Base-by-base conservation (phyloP, 129 eudicot species). In the Flaveria linearis region DNA sequence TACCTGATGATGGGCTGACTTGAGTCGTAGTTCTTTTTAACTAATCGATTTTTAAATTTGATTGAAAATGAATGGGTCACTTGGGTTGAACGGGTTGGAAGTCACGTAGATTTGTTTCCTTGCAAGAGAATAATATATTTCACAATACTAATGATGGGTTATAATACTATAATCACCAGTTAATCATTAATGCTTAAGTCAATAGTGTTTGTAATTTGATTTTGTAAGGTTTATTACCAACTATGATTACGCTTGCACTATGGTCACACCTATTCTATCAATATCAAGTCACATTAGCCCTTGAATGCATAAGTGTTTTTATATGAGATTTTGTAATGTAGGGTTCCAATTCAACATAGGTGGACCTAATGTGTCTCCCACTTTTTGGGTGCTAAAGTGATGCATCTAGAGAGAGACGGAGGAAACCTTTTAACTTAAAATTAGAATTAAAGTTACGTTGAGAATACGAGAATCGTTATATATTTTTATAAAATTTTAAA, bases 331-430 rank as follows among this genome's bases (percentile, higher is more conserved):
- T 71, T 49, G 67, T 62, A 78, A 76, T 85, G 84, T 83, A 58
- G 87, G 85, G 76, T 77, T 74, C 73, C 63, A 68, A 78, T 80
- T 65, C 42, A 78, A 51, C 86, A 85, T 39, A 12, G 76, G 78
- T 81, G 84, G 87, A 69, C 89, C 82, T 62, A 68, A 47, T 76
- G 51, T 85, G 89, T 76, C 77, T 72, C 86, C 92, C 93, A 85
- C 89, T 85, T 74, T 45, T 71, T 36, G 74, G 50, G 57, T 72
- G 81, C 83, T 80, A 53, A 72, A 86, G 73, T 80, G 67, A 77
- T 41, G 18, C 56, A 72, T 68, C 0, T 43, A 70, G 46, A 63
- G 47, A 53, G 51, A 60, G 47, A 39, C 36, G 20, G 75, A 50
- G 41, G 4, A 3, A 36, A 36, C 7, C 8, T 36, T 36, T 36